Conservation (phyloP, 2,329 filamentous ascomycete species). For the Dactylellina parvicollis region DNA sequence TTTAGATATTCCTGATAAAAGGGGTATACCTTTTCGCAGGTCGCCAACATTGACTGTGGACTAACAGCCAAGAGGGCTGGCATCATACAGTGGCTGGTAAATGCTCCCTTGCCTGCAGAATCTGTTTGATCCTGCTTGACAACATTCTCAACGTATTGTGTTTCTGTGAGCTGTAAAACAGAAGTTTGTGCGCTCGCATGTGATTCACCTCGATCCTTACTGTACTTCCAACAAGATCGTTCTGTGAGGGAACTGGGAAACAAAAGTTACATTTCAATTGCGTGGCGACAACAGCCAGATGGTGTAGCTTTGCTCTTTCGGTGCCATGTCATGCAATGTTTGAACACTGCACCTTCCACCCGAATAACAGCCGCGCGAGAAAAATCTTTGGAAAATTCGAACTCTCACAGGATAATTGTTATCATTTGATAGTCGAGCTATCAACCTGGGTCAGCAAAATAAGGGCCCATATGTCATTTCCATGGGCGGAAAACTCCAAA, state of each 20-base stretch:
- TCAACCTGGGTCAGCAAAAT: constrained; percentile 8
- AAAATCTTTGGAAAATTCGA: constrained; percentile 16
- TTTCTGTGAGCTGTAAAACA: constrained; percentile 29
- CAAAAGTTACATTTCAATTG: constrained; percentile 12
- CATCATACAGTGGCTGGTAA: constrained; percentile 6
- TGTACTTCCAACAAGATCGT: constrained; percentile 11
- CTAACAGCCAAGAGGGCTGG: neutral
- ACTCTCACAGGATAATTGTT: neutral
- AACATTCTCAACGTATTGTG: constrained; percentile 26
- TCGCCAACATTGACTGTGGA: neutral
- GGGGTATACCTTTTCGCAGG: neutral
- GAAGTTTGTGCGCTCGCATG: constrained; percentile 32
- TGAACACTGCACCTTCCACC: constrained; percentile 19
- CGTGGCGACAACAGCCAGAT: constrained; percentile 1
- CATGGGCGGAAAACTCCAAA: constrained; percentile 25
- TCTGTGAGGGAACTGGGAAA: constrained; percentile 9
- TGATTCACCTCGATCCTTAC: constrained; percentile 23
- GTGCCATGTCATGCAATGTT: constrained; percentile 38
- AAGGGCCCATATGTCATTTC: constrained; percentile 31
- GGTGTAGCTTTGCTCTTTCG: neutral
- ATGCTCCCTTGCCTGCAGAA: constrained; percentile 20
- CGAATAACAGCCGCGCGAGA: constrained; percentile 37
- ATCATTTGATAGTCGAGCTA: constrained; percentile 48
- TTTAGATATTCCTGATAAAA: neutral
- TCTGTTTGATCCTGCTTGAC: constrained; percentile 22